Percentiles rank a stretch among this genome's conserved stretches.
These are phyloP conservation scores for Echites panduratus DNA, from an alignment of 257 asterid genomes.

Conservation along the genomic window DNA sequence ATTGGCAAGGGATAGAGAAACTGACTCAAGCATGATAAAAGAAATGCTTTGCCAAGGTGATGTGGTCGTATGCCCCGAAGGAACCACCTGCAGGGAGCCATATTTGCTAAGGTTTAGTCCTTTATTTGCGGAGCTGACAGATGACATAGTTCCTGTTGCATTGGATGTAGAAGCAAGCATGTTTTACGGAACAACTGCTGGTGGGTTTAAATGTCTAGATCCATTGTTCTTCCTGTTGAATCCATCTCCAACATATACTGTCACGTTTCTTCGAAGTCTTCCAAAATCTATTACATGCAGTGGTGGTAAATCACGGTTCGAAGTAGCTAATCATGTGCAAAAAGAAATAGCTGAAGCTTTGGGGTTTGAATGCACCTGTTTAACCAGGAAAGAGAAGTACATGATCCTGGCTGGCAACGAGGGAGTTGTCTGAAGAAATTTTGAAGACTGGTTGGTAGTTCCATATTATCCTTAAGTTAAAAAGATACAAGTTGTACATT, in stretches of 20 bases:
- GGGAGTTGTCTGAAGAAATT: constrained; percentile 17
- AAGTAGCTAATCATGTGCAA: constrained; percentile 36
- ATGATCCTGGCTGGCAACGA: constrained; percentile 31
- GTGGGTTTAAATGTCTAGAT: constrained; percentile 32
- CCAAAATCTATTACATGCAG: background rate
- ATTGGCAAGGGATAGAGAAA: constrained; percentile 23
- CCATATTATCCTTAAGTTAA: background rate
- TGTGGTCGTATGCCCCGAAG: constrained; percentile 32
- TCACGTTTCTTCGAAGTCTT: constrained; percentile 17
- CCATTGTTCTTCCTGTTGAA: constrained; percentile 31
- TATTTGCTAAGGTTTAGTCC: constrained; percentile 36
- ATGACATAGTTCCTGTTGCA: constrained; percentile 31
- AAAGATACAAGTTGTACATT: background rate
- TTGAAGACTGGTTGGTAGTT: background rate
- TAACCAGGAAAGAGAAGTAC: constrained; percentile 37
- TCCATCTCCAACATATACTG: constrained; percentile 21
- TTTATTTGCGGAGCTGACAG: constrained; percentile 28
- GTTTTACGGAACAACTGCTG: constrained; percentile 35
- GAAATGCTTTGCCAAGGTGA: constrained; percentile 21
- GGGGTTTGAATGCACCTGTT: constrained; percentile 30
- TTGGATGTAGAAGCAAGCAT: constrained; percentile 21
- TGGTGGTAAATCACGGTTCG: constrained; percentile 22
- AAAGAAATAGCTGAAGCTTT: constrained; percentile 20
- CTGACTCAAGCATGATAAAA: constrained; percentile 20
- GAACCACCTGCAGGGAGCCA: constrained; percentile 38